A percentile compares a stretch with the other conserved stretches of the same genome.
Conservation (phyloP, 2,329 filamentous ascomycete genomes). For the Hypoxylon rubiginosum region DNA sequence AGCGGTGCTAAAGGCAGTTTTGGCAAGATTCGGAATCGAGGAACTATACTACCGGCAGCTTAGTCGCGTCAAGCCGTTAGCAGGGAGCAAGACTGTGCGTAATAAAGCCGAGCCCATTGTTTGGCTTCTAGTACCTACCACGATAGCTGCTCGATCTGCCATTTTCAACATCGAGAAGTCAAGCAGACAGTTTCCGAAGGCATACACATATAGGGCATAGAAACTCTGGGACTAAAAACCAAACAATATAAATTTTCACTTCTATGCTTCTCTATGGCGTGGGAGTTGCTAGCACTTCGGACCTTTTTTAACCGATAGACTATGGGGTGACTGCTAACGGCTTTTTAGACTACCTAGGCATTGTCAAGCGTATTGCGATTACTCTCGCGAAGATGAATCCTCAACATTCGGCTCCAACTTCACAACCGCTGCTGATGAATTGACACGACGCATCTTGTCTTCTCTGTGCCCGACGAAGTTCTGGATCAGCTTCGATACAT, state of each 20-base stretch:
- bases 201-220: conserved; percentile 60
- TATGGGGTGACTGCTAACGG: too few relatives aligned
- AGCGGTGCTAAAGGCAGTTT: conserved; percentile 30
- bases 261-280: too few relatives aligned
- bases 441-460: conserved; percentile 54
- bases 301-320: too few relatives aligned
- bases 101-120: conserved; percentile 64
- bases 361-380: too few relatives aligned
- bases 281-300: too few relatives aligned
- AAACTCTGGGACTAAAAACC: conserved; percentile 33
- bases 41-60: conserved; percentile 59
- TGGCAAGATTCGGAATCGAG: conserved; percentile 44
- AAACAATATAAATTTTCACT: too few relatives aligned
- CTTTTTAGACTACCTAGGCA: too few relatives aligned
- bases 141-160: conserved; percentile 67
- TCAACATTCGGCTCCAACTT: too few relatives aligned
- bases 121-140: conserved; percentile 65
- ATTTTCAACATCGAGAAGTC: conserved; percentile 69
- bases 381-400: too few relatives aligned
- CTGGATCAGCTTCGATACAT: conserved; percentile 49
- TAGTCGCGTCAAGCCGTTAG: conserved; percentile 57
- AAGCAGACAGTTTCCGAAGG: conserved; percentile 71
- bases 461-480: conserved; percentile 56
- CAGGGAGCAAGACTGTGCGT: conserved; percentile 59
- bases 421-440: too few relatives aligned